These are phyloP conservation scores for Pneumocystis carinii DNA, from an alignment of 1,139 yeast genomes.

Conservation along the genomic window DNA sequence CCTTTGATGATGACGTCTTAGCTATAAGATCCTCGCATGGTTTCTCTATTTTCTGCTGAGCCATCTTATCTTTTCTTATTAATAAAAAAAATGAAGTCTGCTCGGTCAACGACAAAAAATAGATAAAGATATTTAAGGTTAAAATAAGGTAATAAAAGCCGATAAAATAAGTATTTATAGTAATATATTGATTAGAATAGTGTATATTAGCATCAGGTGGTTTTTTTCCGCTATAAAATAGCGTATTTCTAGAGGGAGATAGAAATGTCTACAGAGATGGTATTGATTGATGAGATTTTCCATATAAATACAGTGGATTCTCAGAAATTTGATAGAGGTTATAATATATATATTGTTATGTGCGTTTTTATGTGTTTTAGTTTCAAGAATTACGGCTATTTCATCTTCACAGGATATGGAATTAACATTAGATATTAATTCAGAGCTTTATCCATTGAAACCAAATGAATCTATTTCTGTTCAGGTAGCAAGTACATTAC, in stretches of 20 bases:
- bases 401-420: conserved; percentile 74
- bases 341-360: too few relatives aligned
- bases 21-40: not conserved
- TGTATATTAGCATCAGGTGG: too few relatives aligned
- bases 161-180: too few relatives aligned
- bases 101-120: not conserved
- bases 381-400: conserved; percentile 73
- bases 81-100: not conserved
- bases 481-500: conserved; percentile 64
- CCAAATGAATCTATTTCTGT: conserved; percentile 72
- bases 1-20: not conserved
- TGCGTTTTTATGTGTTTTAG: conserved; percentile 22
- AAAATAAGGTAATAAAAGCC: not conserved
- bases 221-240: too few relatives aligned
- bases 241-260: too few relatives aligned
- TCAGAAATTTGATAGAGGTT: conserved; percentile 67
- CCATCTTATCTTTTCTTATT: not conserved
- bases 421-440: conserved; percentile 79
- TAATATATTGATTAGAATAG: too few relatives aligned
- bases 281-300: conserved; percentile 88
- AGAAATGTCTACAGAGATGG: conserved; percentile 23
- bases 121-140: not conserved
- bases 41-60: not conserved
- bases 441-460: conserved; percentile 79
- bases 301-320: conserved; percentile 71